Evolutionary conservation across 441 rosid genomes (phyloP), one percentile per base, ranked within the genome.

Genomic region (Adansonia rubrostipa): DNA sequence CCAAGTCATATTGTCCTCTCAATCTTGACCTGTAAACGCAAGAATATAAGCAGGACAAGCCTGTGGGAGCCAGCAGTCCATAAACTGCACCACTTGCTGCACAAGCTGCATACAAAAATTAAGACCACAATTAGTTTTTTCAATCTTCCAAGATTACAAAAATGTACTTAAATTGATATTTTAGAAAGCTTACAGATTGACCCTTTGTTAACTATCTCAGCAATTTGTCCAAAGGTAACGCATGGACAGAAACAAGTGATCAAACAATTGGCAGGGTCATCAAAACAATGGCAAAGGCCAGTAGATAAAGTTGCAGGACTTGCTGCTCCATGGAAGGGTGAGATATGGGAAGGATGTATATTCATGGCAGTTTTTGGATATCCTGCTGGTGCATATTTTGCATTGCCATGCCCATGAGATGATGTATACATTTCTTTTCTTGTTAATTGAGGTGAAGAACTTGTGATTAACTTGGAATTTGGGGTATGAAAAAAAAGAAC

Each of bases 141-240:
- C 22, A 15, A 53, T 9, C 17, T 19, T 15, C 22, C 42, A 48
- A 19, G 24, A 44, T 51, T 36, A 47, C 22, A 70, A 53, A 22
- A 63, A 63, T 14, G 45, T n/a, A 57, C 33, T 48, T 48, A 79
- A 1, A 24, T 13, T 36, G 71, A 17, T 15, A 0, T 33, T 53
- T 51, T 62, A 20, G 47, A 80, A 77, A 28, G 36, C 86, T 81
- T 71, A 85, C 88, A 75, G 44, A 81, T 20, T 2, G 81, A 24
- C 9, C 88, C 86, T 54, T 64, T 75, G 69, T 80, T 83, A 28
- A 83, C 77, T 0, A 83, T 85, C 81, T 83, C 85, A 6, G 85
- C 86, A 63, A 83, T 79, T 72, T 83, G 86, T 36, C 88, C 86
- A 51, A 85, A 85, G 7, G 88, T 85, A 24, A 86, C 79, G 54